Evolutionary conservation across 306 rosid genomes (phyloP), one percentile per base, ranked within the genome.

Genomic region (Vigna reflexopilosa): DNA sequence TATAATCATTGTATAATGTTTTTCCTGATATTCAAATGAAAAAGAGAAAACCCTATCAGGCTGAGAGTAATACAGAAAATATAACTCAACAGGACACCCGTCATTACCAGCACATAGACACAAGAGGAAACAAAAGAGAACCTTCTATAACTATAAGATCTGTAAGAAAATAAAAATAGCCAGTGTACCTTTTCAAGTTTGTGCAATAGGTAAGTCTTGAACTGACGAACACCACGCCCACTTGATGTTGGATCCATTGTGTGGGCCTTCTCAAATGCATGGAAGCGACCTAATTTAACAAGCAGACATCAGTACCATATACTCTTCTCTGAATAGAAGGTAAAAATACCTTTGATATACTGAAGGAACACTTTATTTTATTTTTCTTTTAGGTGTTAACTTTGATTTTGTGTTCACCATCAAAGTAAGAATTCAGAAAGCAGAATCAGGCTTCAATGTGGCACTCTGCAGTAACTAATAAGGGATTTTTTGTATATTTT

Each of bases 191-290:
- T 86, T 84, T 96, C 91, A 28, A 96, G 98, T 86, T 76, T 86
- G 84, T 90, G 93, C 87, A 96, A 76, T 40, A 96, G 86, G 79
- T 77, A 90, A 0, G 99, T 96, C 86, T 96, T 96, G 86, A 96
- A 96, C 74, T 96, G 98, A 5, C 97, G 97, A 85, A 96, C 99
- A 83, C 97, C 93, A 14, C 99, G 98, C 64, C 96, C 97, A 77
- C 85, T 82, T 75, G 99, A 96, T 24, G 75, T 87, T 75, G 89
- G 91, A 85, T 96, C 99, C 97, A 88, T 89, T 9, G 0, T 65
- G 79, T 96, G 99, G 24, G 98, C 96, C 88, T 74, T 88, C 87
- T 91, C 99, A 80, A 90, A 96, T n/a, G 98, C 99, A 84, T 86
- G 88, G 87, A 96, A 96, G 79, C 97, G 99, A 56, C 99, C 98